These are phyloP conservation scores for Candida maesae DNA, from an alignment of 805 yeast species.

Conservation along the genomic window DNA sequence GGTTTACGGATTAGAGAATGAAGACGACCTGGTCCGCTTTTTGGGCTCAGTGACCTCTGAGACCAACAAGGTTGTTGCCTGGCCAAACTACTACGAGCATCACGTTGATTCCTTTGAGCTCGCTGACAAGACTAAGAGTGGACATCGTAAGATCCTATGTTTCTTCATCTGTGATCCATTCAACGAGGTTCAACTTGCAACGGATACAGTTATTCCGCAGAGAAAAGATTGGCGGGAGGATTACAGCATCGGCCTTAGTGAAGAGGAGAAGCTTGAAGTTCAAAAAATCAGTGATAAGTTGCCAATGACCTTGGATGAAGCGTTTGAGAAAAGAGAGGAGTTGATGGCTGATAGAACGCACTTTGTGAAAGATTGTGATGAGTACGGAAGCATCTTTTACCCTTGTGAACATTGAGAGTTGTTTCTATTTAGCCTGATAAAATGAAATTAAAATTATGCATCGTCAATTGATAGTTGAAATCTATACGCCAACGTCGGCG, in stretches of 20 bases:
- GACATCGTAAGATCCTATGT: constrained; percentile 10
- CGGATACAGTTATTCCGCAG: constrained; percentile 2
- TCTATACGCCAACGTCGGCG: too few species aligned
- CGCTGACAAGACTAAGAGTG: constrained; percentile 4
- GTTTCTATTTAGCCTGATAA: too few species aligned
- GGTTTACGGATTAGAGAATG: constrained; percentile 4
- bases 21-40: background rate
- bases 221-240: constrained; percentile 9
- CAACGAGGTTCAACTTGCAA: constrained; percentile 2
- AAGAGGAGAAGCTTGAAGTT: constrained; percentile 3
- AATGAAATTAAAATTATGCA: too few species aligned
- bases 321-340: too few species aligned
- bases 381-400: too few species aligned
- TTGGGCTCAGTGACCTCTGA: constrained; percentile 4
- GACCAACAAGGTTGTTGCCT: constrained; percentile 6
- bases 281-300: background rate
- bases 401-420: too few species aligned
- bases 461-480: too few species aligned
- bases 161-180: constrained; percentile 11
- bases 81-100: constrained; percentile 10
- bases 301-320: constrained; percentile 4
- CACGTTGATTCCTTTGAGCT: constrained; percentile 11
- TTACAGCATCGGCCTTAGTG: background rate
- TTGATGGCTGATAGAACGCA: constrained; percentile 10
- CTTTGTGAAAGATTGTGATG: too few species aligned